A percentile compares a stretch with the other conserved stretches of the same genome.
phyloP scores from a whole-genome alignment of 768 basidiomycete species.

The Suillus cothurnatus region DNA sequence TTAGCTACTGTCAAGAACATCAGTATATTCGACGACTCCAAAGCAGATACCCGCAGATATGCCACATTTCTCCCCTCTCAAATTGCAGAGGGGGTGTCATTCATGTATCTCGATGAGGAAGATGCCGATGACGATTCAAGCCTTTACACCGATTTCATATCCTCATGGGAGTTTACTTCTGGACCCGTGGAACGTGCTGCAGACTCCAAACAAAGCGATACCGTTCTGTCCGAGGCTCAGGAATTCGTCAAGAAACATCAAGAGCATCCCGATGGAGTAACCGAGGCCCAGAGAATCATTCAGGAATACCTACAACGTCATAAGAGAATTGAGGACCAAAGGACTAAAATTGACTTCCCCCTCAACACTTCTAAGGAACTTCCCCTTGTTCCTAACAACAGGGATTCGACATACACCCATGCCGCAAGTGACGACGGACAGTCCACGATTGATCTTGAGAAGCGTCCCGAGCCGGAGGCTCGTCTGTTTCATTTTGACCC shows the following conservation, averaged over 20 bases:
- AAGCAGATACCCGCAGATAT: constrained; percentile 30
- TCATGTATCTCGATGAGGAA: constrained; percentile 12
- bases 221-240: background rate
- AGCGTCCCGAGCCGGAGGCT: constrained; percentile 35
- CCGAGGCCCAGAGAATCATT: constrained; percentile 25
- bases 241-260: constrained; percentile 10
- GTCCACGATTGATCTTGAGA: constrained; percentile 31
- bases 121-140: constrained; percentile 12
- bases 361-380: constrained; percentile 17
- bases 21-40: background rate
- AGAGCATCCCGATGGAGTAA: constrained; percentile 11
- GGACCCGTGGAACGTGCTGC: background rate
- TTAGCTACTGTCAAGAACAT: background rate
- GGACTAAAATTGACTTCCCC: background rate
- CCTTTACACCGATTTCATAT: constrained; percentile 10
- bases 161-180: constrained; percentile 17
- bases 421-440: constrained; percentile 12
- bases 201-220: background rate
- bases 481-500: constrained; percentile 38
- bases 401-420: constrained; percentile 29
- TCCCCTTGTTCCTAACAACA: constrained; percentile 25
- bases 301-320: constrained; percentile 1
- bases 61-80: constrained; percentile 24
- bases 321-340: constrained; percentile 7
- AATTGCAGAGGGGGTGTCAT: constrained; percentile 7